Evolutionary conservation across 2,329 filamentous ascomycete species (phyloP).

Genomic region (Alternaria rosae): DNA sequence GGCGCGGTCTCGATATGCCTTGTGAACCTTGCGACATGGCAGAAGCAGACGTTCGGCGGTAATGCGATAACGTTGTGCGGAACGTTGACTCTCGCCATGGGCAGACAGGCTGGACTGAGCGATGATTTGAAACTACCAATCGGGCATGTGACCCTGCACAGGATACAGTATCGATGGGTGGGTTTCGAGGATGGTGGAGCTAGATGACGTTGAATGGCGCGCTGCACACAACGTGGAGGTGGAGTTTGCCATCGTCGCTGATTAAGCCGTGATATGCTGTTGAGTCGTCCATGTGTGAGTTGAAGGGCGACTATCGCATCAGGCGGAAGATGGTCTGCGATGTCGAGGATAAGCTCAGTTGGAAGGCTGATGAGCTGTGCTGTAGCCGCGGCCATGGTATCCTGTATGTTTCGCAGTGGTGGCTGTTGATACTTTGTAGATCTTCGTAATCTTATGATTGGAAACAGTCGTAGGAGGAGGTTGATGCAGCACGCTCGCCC

Average conservation of each 20-base stretch:
- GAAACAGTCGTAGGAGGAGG: background rate
- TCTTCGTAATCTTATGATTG: background rate
- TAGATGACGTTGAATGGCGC: conserved; percentile 41
- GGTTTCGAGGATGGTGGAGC: conserved; percentile 13
- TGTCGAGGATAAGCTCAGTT: conserved; percentile 51
- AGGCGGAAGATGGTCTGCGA: conserved; percentile 45
- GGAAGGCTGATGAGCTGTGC: conserved; percentile 43
- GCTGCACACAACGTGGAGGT: conserved; percentile 36
- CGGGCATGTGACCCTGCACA: conserved; percentile 43
- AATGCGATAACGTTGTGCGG: conserved; percentile 36
- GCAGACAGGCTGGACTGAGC: conserved; percentile 37
- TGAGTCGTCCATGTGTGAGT: conserved; percentile 43
- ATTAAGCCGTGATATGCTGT: conserved; percentile 33
- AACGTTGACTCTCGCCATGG: conserved; percentile 7
- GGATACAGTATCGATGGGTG: conserved; percentile 35
- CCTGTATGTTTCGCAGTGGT: background rate
- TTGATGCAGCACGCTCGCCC: background rate
- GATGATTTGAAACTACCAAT: conserved; percentile 39
- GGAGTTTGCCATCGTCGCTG: conserved; percentile 18
- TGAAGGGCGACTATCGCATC: conserved; percentile 51
- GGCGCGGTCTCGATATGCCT: conserved; percentile 27
- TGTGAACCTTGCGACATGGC: conserved; percentile 44
- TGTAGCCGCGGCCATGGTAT: conserved; percentile 12
- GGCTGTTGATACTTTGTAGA: background rate
- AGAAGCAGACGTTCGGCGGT: conserved; percentile 42